Evolutionary conservation across 352 stramenopile species (phyloP).

Genomic region (Pythium sp.): DNA sequence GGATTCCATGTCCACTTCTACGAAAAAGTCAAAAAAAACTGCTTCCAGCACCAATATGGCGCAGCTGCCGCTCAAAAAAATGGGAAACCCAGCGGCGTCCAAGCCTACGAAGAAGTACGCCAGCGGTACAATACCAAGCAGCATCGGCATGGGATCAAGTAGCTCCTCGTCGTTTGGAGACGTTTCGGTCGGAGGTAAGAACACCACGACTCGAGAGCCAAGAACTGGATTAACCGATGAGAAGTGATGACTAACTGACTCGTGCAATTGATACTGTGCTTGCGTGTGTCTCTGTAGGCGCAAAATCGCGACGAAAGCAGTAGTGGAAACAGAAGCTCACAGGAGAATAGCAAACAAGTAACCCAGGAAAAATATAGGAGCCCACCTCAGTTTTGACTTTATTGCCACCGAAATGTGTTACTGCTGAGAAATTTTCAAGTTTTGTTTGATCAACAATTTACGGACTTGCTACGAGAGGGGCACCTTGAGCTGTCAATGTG

Average conservation of each 20-base stretch:
- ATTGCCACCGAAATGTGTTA: too few relatives aligned
- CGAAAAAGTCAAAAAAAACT: conserved; percentile 8
- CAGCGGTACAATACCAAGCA: conserved; percentile 14
- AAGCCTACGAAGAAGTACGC: conserved; percentile 20
- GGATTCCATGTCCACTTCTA: conserved; percentile 13
- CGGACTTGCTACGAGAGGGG: too few relatives aligned
- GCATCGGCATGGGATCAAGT: conserved; percentile 7
- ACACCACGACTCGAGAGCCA: background rate
- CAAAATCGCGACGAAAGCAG: conserved; percentile 27
- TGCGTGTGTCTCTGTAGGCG: conserved; percentile 12
- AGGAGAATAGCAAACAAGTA: background rate
- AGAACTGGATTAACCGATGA: background rate
- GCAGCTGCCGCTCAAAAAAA: conserved; percentile 31
- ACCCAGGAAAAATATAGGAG: background rate
- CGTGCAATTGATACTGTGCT: background rate
- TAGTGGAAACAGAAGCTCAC: conserved; percentile 10
- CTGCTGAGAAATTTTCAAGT: too few relatives aligned
- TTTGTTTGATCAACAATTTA: too few relatives aligned
- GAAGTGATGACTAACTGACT: background rate
- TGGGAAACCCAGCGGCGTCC: conserved; percentile 11
- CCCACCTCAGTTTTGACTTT: conserved; percentile 10
- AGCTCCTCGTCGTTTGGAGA: conserved; percentile 15
- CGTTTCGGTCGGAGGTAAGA: background rate
- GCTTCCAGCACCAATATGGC: background rate
- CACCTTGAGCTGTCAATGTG: too few relatives aligned